phyloP scores from a whole-genome alignment of 2,329 filamentous ascomycete species.

The Aspergillus quadrilineatus region DNA sequence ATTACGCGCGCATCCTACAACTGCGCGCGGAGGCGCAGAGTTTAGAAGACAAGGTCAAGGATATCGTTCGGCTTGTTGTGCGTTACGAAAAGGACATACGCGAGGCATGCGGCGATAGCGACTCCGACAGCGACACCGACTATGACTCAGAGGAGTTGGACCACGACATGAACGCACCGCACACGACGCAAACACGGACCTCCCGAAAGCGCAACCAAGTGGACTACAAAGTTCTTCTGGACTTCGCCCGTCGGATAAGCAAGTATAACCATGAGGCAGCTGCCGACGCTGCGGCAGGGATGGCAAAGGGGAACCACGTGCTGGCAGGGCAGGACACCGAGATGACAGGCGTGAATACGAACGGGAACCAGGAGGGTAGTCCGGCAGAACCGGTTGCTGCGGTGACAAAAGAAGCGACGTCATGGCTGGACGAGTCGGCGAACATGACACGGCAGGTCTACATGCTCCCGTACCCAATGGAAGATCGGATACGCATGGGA shows the following conservation, averaged over 20 bases:
- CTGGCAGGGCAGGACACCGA: slow-evolving; percentile 31
- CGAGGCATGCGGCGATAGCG: slow-evolving; percentile 32
- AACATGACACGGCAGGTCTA: slow-evolving; percentile 41
- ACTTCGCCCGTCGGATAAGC: slow-evolving; percentile 49
- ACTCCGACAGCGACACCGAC: slow-evolving; percentile 26
- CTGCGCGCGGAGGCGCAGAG: slow-evolving; percentile 42
- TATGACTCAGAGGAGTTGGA: slow-evolving; percentile 22
- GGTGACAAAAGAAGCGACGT: slow-evolving; percentile 42
- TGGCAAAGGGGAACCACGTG: slow-evolving; percentile 19
- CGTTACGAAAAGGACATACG: slow-evolving; percentile 42
- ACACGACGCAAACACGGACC: slow-evolving; percentile 4
- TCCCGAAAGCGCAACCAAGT: slow-evolving; percentile 33
- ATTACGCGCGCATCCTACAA: slow-evolving; percentile 43
- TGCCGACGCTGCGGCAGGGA: slow-evolving; percentile 40
- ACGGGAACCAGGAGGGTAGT: slow-evolving; percentile 14
- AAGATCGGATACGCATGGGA: slow-evolving; percentile 46
- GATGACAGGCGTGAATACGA: slow-evolving; percentile 35
- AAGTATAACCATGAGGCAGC: slow-evolving; percentile 48
- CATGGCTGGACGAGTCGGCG: slow-evolving; percentile 44
- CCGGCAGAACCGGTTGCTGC: slow-evolving; percentile 35
- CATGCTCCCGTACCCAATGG: slow-evolving; percentile 46
- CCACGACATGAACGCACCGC: slow-evolving; percentile 14
- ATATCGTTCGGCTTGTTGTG: slow-evolving; percentile 42
- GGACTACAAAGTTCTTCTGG: slow-evolving; percentile 45
- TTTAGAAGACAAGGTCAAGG: slow-evolving; percentile 43